Base-by-base conservation (phyloP, 1,139 yeast genomes). In the Neolecta irregularis region DNA sequence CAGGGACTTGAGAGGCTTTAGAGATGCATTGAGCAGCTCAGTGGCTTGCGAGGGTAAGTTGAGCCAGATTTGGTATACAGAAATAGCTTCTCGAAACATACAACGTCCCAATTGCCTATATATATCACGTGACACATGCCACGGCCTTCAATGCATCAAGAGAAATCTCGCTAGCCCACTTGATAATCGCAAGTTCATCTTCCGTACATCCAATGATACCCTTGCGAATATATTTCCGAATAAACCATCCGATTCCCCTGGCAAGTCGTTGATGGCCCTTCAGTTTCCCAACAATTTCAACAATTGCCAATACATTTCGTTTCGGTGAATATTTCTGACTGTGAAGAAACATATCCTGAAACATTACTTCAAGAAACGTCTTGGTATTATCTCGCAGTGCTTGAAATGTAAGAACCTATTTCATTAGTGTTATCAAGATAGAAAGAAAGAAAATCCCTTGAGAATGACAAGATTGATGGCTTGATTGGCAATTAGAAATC, bases 201-300 rank as follows among this genome's bases (percentile, higher is more conserved):
- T 30, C 23, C 36, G 40, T 9, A 36, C 34, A 12, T 33, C 41
- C 15, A 42, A 34, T 4, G 41, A 41, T 64, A 5, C 77, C 72
- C 32, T 64, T 67, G 9, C 31, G 36, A 12, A 44, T 44, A 29
- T 33, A 21, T 40, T 69, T 68, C 29, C 62, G 65, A 36, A 77
- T 55, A 53, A 81, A 78, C 53, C 69, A 75, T 46, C 70, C 78
- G 29, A 85, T 52, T 3, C 95, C 94, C 49, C 76, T 69, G 36
- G 81, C 53, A 21, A 80, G 54, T 1, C 68, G 60, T 1, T 65
- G 60, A 45, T 77, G 75, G 30, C 76, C 85, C 41, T 65, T 65
- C 29, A 81, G 73, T 44, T 70, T 72, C 6, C 65, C 55, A 3
- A 81, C 46, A 30, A 72, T 51, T 44, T 70, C 72, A 5, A 67